Base-by-base conservation (phyloP, 2,329 filamentous ascomycete species). In the Diplodia corticola region DNA sequence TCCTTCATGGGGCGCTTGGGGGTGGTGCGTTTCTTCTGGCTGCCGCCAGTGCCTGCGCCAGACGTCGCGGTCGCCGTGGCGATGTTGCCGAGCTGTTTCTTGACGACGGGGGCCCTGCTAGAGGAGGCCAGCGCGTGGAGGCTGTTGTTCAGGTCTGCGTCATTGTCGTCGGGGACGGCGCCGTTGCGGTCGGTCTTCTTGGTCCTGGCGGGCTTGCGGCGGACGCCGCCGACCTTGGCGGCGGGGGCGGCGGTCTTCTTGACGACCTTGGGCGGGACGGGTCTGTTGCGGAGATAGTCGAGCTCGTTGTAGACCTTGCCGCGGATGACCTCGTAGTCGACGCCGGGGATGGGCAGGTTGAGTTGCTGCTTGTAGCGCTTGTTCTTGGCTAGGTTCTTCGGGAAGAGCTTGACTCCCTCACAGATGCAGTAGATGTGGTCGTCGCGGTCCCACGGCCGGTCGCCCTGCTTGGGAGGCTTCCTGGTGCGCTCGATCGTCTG, bases 371-470 rank as follows among this genome's bases (percentile, higher is more conserved):
- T 30, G 63, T 57, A 65, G 51, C 63, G 63, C 51, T 35, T 20
- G 51, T 65, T 65, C 35, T 46, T 46, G 40, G 20, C 55, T 2
- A 55, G 28, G 12, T 57, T 53, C 51, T 37, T 65, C 13, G 63
- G 63, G 15, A 59, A 50, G n/a, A 24, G 33, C 54, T 65, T 65
- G 30, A 51, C 51, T 44, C 30, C 64, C n/a, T 65, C 64, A 30
- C 35, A 57, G 24, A 65, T 49, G 46, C 64, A 65, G 13, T 30
- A 65, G 15, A 30, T 15, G n/a, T 60, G 20, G 64, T 65, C 64
- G 15, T 40, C 46, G 53, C 28, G 40, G 33, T 17, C 3, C 64
- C 64, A 65, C 30, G 28, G 13, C 64, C 60, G 30, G 17, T 44
- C 40, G 17, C 40, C 40, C 40, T 37, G 4, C 35, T 44, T 44